phyloP scores from a whole-genome alignment of 2,329 filamentous ascomycete species.

The Xylariaceae sp. region DNA sequence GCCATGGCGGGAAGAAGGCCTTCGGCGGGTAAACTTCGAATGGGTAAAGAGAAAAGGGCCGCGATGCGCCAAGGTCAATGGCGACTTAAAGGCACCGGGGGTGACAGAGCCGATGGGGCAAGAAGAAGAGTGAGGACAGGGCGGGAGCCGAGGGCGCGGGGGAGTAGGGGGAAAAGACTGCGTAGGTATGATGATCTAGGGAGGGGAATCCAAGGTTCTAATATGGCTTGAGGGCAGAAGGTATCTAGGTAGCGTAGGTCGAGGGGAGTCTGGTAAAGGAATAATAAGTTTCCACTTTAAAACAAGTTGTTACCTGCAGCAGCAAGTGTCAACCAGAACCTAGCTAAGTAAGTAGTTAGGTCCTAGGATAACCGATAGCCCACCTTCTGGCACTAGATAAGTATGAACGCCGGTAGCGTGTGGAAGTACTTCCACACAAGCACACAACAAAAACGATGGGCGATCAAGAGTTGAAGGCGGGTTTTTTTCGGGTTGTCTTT shows the following conservation, averaged over 20 bases:
- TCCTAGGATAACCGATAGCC: too few species aligned
- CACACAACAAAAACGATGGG: too few species aligned
- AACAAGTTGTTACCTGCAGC: background rate
- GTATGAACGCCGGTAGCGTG: too few species aligned
- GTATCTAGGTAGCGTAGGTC: background rate
- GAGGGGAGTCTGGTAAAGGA: background rate
- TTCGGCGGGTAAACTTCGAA: background rate
- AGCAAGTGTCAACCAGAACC: background rate
- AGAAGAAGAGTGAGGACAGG: background rate
- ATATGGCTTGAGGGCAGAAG: background rate
- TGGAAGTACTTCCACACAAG: too few species aligned
- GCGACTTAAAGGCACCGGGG: slow-evolving; percentile 3
- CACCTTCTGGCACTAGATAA: too few species aligned
- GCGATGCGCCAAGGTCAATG: slow-evolving; percentile 1
- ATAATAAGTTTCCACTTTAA: background rate
- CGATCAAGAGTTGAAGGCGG: too few species aligned
- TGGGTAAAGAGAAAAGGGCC: background rate
- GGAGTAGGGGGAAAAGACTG: background rate
- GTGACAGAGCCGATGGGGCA: background rate
- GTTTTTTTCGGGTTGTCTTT: too few species aligned
- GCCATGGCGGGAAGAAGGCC: slow-evolving; percentile 28
- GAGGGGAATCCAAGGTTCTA: background rate
- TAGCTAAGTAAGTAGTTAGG: background rate
- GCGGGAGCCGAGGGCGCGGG: too few species aligned
- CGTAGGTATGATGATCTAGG: background rate